phyloP scores from a whole-genome alignment of 805 yeast species.

The Saccharomycopsis synnaedendra region DNA sequence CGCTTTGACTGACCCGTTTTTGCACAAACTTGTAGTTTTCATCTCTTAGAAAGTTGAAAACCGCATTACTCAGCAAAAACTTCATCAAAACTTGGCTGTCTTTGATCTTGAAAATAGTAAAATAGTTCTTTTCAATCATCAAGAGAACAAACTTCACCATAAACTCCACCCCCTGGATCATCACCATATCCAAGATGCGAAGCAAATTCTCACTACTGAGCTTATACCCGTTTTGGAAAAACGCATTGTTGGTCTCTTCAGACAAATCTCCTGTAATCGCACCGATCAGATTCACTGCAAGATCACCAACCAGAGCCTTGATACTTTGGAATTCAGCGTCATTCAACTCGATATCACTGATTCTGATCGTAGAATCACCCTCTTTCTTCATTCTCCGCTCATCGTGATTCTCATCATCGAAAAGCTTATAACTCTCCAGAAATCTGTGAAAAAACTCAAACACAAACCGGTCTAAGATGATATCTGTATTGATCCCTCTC shows the following conservation, averaged over 20 bases:
- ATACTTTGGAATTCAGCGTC: conserved; percentile 7
- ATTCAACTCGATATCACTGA: conserved; percentile 6
- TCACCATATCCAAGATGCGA: conserved; percentile 14
- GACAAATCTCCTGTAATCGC: conserved; percentile 4
- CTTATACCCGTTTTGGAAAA: conserved; percentile 10
- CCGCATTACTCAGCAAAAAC: conserved; percentile 8
- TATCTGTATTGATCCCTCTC: conserved; percentile 14
- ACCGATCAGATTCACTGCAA: background rate
- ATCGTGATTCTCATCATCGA: conserved; percentile 10
- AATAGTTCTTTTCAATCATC: conserved; percentile 15
- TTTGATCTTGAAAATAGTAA: conserved; percentile 13
- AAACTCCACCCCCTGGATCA: conserved; percentile 16
- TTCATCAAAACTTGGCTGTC: conserved; percentile 11
- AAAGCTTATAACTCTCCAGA: conserved; percentile 9
- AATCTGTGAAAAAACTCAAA: conserved; percentile 15
- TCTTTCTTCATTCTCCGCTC: conserved; percentile 6
- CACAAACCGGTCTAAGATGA: conserved; percentile 12
- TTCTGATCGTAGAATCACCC: background rate
- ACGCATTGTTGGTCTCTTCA: conserved; percentile 2
- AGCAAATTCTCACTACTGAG: conserved; percentile 8
- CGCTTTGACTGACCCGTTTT: conserved; percentile 4
- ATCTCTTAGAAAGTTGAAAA: conserved; percentile 9
- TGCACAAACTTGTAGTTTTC: conserved; percentile 10
- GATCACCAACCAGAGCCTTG: conserved; percentile 5
- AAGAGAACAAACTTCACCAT: conserved; percentile 14